Percentiles rank a stretch among this genome's conserved stretches.
phyloP scores from a whole-genome alignment of 371 early-diverging fungal genomes.

The Mortierella sp. region DNA sequence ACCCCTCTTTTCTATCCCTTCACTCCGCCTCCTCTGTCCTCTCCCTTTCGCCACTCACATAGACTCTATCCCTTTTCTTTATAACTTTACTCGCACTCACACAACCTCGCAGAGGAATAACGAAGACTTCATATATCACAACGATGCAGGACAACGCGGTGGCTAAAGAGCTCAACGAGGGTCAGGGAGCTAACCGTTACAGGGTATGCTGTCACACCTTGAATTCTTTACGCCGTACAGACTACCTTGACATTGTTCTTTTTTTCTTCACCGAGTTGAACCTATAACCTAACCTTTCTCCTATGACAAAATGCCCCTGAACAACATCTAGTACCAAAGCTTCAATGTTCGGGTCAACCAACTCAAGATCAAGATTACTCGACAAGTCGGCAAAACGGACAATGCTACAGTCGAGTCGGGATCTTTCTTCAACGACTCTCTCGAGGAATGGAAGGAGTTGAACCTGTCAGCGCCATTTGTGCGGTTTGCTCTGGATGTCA shows the following conservation, averaged over 20 bases:
- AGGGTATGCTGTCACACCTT: constrained; percentile 61
- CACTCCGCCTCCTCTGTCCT: not conserved
- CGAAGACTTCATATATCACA: not conserved
- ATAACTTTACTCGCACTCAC: not conserved
- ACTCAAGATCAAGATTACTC: constrained; percentile 84
- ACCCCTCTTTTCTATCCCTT: not conserved
- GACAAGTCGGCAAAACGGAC: constrained; percentile 64
- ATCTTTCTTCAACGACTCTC: constrained; percentile 87
- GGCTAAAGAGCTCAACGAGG: constrained; percentile 73
- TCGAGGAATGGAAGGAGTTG: constrained; percentile 86
- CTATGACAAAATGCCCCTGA: not conserved
- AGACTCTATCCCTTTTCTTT: not conserved
- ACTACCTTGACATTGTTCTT: too few relatives aligned
- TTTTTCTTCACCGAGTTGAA: not conserved
- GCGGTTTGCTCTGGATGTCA: constrained; percentile 75
- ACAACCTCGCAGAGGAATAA: not conserved
- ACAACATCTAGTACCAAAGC: constrained; percentile 76
- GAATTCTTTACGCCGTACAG: not conserved
- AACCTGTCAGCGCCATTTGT: constrained; percentile 89
- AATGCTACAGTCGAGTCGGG: constrained; percentile 62
- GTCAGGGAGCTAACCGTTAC: constrained; percentile 79
- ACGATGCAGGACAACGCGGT: constrained; percentile 39
- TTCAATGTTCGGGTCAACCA: constrained; percentile 84
- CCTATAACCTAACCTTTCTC: not conserved
- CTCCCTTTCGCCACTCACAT: not conserved